Percentiles rank a stretch among this genome's conserved stretches.
Conservation (phyloP, 352 stramenopile species). For the Phytophthora crassamura region DNA sequence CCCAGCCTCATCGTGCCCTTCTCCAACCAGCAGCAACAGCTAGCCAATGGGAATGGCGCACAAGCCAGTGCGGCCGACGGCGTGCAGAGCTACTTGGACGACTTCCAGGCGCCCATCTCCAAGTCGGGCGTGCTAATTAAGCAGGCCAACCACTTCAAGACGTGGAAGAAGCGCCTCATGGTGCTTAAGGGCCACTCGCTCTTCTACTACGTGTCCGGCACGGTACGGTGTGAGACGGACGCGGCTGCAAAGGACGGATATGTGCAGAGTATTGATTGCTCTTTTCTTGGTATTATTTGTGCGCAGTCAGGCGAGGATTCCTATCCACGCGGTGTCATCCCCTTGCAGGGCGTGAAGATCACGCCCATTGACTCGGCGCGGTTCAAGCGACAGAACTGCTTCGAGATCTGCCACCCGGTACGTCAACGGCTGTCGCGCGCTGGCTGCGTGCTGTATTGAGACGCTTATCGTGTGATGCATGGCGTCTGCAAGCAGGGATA, state of each 20-base stretch:
- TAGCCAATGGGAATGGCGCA: conserved; percentile 20
- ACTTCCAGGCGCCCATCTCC: conserved; percentile 84
- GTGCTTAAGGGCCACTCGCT: conserved; percentile 88
- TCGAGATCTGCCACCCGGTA: conserved; percentile 87
- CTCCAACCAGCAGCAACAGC: conserved; percentile 32
- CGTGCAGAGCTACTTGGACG: conserved; percentile 61
- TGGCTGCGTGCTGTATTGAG: background rate
- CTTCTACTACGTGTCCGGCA: conserved; percentile 90
- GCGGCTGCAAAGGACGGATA: background rate
- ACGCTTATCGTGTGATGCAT: conserved; percentile 9
- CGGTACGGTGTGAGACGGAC: conserved; percentile 46
- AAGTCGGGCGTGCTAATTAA: conserved; percentile 89
- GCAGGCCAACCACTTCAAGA: conserved; percentile 90
- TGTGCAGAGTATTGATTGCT: conserved; percentile 5
- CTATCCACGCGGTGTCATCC: conserved; percentile 84
- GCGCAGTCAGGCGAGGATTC: conserved; percentile 82
- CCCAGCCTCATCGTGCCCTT: conserved; percentile 84
- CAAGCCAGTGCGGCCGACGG: conserved; percentile 30
- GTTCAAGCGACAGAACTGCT: conserved; percentile 90
- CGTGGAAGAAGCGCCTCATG: conserved; percentile 91
- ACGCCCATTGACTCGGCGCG: conserved; percentile 76
- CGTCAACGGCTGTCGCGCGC: conserved; percentile 18
- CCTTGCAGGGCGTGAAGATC: conserved; percentile 78
- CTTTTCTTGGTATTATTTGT: conserved; percentile 18
- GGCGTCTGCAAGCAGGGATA: conserved; percentile 54